Evolutionary conservation across 352 stramenopile species (phyloP), one percentile per base, ranked within the genome.

Genomic region (Phytopythium ostracodes): DNA sequence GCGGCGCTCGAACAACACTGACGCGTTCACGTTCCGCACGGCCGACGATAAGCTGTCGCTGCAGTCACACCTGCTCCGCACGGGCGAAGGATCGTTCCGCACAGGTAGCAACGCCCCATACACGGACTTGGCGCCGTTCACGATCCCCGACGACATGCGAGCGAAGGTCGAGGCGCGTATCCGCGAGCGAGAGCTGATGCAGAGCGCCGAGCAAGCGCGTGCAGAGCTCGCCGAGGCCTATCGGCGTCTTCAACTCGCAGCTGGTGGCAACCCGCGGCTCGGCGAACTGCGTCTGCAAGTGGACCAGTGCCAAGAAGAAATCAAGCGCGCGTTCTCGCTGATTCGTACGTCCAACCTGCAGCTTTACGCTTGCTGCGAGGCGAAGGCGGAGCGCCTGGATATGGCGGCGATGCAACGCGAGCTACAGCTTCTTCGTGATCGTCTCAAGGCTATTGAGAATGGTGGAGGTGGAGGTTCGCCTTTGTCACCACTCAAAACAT

Each of bases 91-190:
- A 7, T 58, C 63, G 2, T 47, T 62, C 25, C 63, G 66, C 10
- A 67, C 63, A 2, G 58, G 58, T 20, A 20, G 67, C 12, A 33
- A 22, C 20, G 75, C 73, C 1, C 68, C 78, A 14, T 88, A 80
- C 59, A 94, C 84, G 1, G 81, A 92, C 49, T 64, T 94, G 20
- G 64, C 84, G 35, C 76, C 81, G 2, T 92, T 91, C 59, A 88
- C 76, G 17, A 90, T 94, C 40, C 84, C 84, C 0, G 79, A 90
- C 11, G 84, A 94, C 42, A 94, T 94, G 84, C 83, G 84, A 52
- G 67, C 70, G 1, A 91, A 91, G 46, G 84, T 94, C 15, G 84
- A 94, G 55, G 64, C 64, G 33, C 77, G 81, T 42, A 90, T 92
- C 44, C 80, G 82, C 5, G 67, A 84, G 25, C 72, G 79, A 56